These are phyloP conservation scores for Amphichorda felina DNA, from an alignment of 2,329 filamentous ascomycete genomes.

Conservation along the genomic window DNA sequence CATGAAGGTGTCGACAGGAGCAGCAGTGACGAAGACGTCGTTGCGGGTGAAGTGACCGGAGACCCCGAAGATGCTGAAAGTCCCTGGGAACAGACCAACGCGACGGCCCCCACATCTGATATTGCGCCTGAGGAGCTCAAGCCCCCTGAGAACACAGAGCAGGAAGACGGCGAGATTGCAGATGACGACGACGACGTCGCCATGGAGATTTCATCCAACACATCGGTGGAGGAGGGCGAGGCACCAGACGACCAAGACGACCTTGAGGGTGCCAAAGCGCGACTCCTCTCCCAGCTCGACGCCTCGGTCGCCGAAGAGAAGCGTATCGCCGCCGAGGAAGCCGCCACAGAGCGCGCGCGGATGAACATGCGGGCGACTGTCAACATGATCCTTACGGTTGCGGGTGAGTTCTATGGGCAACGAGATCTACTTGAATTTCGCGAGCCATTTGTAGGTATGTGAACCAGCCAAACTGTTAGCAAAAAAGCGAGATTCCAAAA, in stretches of 20 bases:
- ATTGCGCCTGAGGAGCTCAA: neutral
- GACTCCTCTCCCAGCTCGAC: constrained; percentile 33
- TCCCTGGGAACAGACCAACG: neutral
- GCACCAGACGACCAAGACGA: constrained; percentile 16
- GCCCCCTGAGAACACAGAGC: constrained; percentile 3
- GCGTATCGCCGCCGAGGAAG: constrained; percentile 14
- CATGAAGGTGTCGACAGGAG: constrained; percentile 35
- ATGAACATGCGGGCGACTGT: constrained; percentile 58
- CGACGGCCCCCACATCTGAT: neutral
- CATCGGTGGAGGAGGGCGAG: constrained; percentile 24
- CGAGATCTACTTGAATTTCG: constrained; percentile 71
- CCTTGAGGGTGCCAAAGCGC: constrained; percentile 34
- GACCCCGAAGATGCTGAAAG: constrained; percentile 14
- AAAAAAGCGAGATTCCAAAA: neutral
- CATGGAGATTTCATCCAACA: constrained; percentile 29
- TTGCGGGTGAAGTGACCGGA: constrained; percentile 18
- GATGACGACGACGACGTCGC: constrained; percentile 20
- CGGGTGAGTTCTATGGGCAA: constrained; percentile 84
- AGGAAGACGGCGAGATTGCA: constrained; percentile 12
- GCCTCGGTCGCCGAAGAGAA: constrained; percentile 10
- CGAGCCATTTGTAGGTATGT: constrained; percentile 42
- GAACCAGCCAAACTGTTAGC: constrained; percentile 6
- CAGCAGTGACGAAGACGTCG: constrained; percentile 23
- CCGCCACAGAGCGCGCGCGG: constrained; percentile 19
- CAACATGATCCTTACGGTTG: constrained; percentile 83